A percentile compares a stretch with the other conserved stretches of the same genome.
Evolutionary conservation across 108 stramenopile genomes (phyloP).

Genomic region (Cyclotella choctawhatcheeana): DNA sequence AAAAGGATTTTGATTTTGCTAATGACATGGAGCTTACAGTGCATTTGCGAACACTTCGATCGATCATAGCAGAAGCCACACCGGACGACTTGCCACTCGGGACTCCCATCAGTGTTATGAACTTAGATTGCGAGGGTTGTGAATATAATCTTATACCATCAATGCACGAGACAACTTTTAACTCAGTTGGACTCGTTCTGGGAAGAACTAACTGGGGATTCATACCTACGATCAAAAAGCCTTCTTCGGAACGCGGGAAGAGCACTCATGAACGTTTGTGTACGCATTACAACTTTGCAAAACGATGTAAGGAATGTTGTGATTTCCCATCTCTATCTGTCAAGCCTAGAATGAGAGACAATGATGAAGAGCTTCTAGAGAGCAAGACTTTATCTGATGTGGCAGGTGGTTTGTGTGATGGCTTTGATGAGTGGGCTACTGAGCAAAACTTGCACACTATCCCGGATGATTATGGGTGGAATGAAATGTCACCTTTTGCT

Average conservation of each 20-base stretch:
- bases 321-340: constrained; percentile 65
- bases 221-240: constrained; percentile 68
- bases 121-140: constrained; percentile 82
- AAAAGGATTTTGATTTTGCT: constrained; percentile 44
- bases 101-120: constrained; percentile 71
- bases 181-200: constrained; percentile 68
- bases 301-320: constrained; percentile 76
- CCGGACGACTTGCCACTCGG: constrained; percentile 54
- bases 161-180: constrained; percentile 67
- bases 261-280: constrained; percentile 76
- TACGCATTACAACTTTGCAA: constrained; percentile 78
- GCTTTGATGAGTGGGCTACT: constrained; percentile 66
- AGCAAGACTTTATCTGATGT: constrained; percentile 66
- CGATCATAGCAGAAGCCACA: constrained; percentile 73
- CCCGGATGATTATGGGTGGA: constrained; percentile 81
- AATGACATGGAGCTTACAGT: constrained; percentile 69
- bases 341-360: constrained; percentile 41
- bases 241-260: constrained; percentile 58
- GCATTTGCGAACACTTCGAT: constrained; percentile 58
- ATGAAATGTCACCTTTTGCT: constrained; percentile 60
- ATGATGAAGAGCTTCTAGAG: background rate
- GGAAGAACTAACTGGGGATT: constrained; percentile 84
- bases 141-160: constrained; percentile 82
- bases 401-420: constrained; percentile 62
- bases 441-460: constrained; percentile 58